These are phyloP conservation scores for Pyrenochaeta sp. DNA, from an alignment of 2,329 filamentous ascomycete species.

Conservation along the genomic window DNA sequence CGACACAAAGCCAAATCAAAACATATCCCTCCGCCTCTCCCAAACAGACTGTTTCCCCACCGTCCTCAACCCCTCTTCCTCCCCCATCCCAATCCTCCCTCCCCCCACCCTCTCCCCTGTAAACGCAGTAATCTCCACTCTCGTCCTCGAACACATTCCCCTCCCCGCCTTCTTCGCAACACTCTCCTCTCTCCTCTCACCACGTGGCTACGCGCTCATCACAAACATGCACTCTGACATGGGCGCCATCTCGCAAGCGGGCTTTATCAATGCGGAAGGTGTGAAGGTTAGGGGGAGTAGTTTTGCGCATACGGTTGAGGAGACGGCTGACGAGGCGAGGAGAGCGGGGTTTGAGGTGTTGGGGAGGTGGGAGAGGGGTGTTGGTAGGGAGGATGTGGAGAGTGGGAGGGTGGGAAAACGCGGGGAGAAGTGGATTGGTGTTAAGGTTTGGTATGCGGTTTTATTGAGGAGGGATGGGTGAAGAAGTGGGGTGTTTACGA, in stretches of 20 bases:
- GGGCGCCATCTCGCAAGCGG: slow-evolving; percentile 67
- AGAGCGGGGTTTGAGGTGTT: slow-evolving; percentile 43
- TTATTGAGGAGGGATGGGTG: slow-evolving; percentile 34
- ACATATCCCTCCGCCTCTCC: slow-evolving; percentile 25
- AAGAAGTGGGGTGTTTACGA: not conserved
- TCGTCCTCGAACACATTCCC: slow-evolving; percentile 72
- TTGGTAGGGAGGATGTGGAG: slow-evolving; percentile 42
- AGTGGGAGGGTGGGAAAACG: slow-evolving; percentile 41
- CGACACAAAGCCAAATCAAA: not conserved
- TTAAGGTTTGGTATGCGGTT: slow-evolving; percentile 51
- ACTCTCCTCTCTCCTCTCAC: slow-evolving; percentile 52
- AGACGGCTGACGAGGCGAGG: slow-evolving; percentile 61
- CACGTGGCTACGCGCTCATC: slow-evolving; percentile 63
- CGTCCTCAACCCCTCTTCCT: slow-evolving; percentile 5
- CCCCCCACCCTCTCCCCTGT: slow-evolving; percentile 31
- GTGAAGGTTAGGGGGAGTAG: slow-evolving; percentile 67
- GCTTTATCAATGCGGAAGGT: slow-evolving; percentile 64
- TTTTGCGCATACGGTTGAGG: slow-evolving; percentile 63
- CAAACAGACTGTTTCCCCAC: slow-evolving; percentile 45
- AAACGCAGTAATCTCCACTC: slow-evolving; percentile 65
- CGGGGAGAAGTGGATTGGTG: slow-evolving; percentile 53
- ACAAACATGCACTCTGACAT: slow-evolving; percentile 75
- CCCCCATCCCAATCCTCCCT: slow-evolving; percentile 31
- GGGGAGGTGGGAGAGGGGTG: slow-evolving; percentile 35
- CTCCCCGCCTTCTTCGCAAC: slow-evolving; percentile 60